Conservation (phyloP, 495 filamentous ascomycete species). For the Neurospora pannonica region DNA sequence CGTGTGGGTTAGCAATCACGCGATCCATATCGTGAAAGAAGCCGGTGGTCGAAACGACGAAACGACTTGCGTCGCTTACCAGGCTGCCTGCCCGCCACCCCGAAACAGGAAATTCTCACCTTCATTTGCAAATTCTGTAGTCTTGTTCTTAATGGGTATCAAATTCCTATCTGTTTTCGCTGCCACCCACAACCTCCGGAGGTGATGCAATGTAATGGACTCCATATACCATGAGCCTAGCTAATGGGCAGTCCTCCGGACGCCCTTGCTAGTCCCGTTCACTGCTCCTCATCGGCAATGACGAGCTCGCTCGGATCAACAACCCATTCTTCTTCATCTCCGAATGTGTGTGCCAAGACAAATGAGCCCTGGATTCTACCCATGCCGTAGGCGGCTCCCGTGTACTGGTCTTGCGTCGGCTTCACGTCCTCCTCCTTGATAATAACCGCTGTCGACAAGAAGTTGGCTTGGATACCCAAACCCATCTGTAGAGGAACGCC, state of each 20-base stretch:
- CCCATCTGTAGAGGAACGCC: constrained; percentile 40
- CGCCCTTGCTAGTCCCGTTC: not conserved
- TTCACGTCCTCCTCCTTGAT: constrained; percentile 35
- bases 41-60: not conserved
- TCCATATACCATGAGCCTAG: not conserved
- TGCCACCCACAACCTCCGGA: not conserved
- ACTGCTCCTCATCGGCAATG: constrained; percentile 7
- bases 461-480: constrained; percentile 31
- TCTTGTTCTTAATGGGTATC: not conserved
- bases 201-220: not conserved
- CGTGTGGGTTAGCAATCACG: not conserved
- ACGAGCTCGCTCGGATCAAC: constrained; percentile 18
- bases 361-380: constrained; percentile 51
- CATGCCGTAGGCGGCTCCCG: constrained; percentile 43
- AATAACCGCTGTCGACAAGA: constrained; percentile 37
- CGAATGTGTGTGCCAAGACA: constrained; percentile 44
- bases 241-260: not conserved
- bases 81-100: not conserved
- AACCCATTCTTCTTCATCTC: constrained; percentile 37
- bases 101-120: not conserved
- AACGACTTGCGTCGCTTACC: not conserved
- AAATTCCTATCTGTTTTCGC: not conserved
- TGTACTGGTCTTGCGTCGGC: constrained; percentile 17
- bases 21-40: not conserved
- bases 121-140: not conserved